Conservation (phyloP, 257 asterid species). For the Gardenia jasminoides region DNA sequence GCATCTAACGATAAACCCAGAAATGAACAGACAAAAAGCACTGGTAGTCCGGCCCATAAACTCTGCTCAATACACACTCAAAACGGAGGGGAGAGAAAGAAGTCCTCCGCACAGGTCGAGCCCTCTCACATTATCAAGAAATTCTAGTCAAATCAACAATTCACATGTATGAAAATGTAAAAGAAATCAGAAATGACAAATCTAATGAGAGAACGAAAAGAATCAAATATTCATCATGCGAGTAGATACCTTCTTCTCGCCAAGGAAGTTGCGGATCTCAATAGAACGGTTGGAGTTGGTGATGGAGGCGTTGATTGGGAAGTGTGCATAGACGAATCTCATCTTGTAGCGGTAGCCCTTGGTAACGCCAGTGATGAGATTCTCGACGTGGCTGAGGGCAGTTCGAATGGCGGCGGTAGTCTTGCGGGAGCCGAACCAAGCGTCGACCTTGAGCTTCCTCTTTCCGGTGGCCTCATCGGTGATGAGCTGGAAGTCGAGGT, state of each 20-base stretch:
- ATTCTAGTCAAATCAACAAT: not conserved
- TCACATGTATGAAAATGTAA: not conserved
- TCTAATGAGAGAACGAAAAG: no score
- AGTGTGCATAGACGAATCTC: conserved; percentile 86
- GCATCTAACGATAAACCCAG: not conserved
- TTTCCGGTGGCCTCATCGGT: conserved; percentile 63
- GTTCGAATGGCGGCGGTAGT: conserved; percentile 80
- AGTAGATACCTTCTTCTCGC: conserved; percentile 66
- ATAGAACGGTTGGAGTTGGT: conserved; percentile 45
- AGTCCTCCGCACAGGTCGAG: not conserved
- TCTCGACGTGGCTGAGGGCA: conserved; percentile 73
- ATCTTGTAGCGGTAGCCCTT: conserved; percentile 83
- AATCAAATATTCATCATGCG: not conserved
- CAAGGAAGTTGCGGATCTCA: conserved; percentile 87
- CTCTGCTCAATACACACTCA: not conserved
- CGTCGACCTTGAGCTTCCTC: conserved; percentile 74
- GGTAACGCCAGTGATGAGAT: conserved; percentile 75
- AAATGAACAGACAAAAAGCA: not conserved
- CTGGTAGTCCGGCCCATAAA: not conserved
- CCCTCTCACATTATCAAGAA: not conserved
- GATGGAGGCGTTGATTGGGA: conserved; percentile 78
- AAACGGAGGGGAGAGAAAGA: not conserved
- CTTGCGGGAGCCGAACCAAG: conserved; percentile 83
- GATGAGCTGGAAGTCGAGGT: conserved; percentile 72
- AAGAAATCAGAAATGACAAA: not conserved